Conservation (phyloP, 2,329 filamentous ascomycete species). For the Fusarium subtropicale region DNA sequence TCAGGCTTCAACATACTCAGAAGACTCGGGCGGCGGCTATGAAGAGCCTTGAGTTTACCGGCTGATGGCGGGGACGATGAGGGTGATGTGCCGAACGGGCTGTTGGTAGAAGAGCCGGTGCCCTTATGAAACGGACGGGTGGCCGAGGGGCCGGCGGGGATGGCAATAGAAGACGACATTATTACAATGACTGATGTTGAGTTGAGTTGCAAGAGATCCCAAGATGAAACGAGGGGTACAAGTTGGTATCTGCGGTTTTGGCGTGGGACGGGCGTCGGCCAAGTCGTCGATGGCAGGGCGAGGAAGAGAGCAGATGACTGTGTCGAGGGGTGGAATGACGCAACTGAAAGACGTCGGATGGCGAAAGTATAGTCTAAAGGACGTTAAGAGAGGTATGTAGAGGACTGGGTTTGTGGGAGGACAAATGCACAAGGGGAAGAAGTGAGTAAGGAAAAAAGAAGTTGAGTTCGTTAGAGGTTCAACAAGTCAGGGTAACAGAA, state of each 20-base stretch:
- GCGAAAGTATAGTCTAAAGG: constrained; percentile 9
- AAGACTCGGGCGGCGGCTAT: constrained; percentile 70
- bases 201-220: constrained; percentile 19
- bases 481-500: constrained; percentile 38
- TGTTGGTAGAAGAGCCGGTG: constrained; percentile 59
- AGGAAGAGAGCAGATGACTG: constrained; percentile 1
- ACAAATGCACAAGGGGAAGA: not conserved
- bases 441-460: constrained; percentile 9
- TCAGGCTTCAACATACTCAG: constrained; percentile 60
- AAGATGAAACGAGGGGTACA: constrained; percentile 39
- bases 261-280: constrained; percentile 25
- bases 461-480: constrained; percentile 26
- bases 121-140: constrained; percentile 58
- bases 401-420: constrained; percentile 4
- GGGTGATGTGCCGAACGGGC: constrained; percentile 55
- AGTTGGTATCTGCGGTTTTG: constrained; percentile 21
- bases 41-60: constrained; percentile 62
- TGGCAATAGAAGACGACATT: constrained; percentile 78
- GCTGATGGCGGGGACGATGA: constrained; percentile 67
- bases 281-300: constrained; percentile 22
- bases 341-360: constrained; percentile 34
- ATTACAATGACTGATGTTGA: constrained; percentile 2
- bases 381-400: constrained; percentile 7
- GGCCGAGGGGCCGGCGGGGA: constrained; percentile 62
- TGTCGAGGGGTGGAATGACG: constrained; percentile 36